Evolutionary conservation across 495 filamentous ascomycete genomes (phyloP), one percentile per base, ranked within the genome.

Genomic region (Niebla homalea): DNA sequence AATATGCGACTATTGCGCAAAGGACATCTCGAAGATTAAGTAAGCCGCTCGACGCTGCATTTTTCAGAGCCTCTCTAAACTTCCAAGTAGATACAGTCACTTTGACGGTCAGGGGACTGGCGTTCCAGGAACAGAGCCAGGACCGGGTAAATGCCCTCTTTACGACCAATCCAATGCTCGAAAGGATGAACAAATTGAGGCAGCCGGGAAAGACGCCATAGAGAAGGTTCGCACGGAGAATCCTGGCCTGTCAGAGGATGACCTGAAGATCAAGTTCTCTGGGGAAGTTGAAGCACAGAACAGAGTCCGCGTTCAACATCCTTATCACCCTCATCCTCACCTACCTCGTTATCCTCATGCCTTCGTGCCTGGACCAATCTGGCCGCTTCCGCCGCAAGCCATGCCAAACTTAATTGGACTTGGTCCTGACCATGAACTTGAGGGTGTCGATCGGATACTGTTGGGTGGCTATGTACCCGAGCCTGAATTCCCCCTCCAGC

Each of bases 101-200:
- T 74, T 73, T 55, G 51, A 57, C 21, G 45, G 57, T 18, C 49
- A 56, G 37, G 54, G 48, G 16, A 36, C 46, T n/a, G 40, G 36
- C 22, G 48, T 40, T 36, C 55, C 19, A 74, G 80, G 56, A 77
- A 79, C 50, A 62, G 41, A 23, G 0, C 54, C 74, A 22, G 70
- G 71, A 4, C 18, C n/a, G 14, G 71, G 71, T 4, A 75, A 75
- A 43, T 93, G 86, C 53, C 79, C 75, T 6, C 62, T 87, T 0
- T 80, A 81, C 52, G 85, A 90, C 47, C 74, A 74, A 46, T 67
- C 68, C 4, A 72, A 81, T 40, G 54, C 71, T 40, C 76, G 81
- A 0, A 81, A 88, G 43, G 62, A 83, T 39, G 53, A 75, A 5
- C 85, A 89, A 44, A 77, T 89, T 5, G 65, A 73, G 25, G 69